Evolutionary conservation across 2,329 filamentous ascomycete species (phyloP).

Genomic region (Cladosporium velox): DNA sequence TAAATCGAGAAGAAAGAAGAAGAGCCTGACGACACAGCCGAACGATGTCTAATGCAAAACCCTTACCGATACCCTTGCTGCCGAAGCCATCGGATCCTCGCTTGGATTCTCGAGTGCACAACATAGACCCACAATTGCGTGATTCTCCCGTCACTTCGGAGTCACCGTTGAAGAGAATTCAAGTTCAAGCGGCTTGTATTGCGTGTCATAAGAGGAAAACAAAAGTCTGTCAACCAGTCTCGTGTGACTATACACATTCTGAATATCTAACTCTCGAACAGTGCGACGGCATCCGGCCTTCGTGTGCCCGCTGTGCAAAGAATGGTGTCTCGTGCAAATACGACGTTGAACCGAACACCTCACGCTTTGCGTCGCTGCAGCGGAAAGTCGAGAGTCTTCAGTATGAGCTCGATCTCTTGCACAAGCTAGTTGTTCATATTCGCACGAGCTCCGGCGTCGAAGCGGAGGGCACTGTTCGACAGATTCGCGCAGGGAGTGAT

Average conservation of each 20-base stretch:
- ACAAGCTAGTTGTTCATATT: background rate
- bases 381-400: background rate
- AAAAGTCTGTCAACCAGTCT: background rate
- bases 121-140: background rate
- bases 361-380: background rate
- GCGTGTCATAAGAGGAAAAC: background rate
- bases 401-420: background rate
- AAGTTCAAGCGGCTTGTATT: background rate
- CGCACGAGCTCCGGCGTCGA: background rate
- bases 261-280: background rate
- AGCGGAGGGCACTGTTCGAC: background rate
- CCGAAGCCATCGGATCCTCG: background rate
- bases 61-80: background rate
- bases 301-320: background rate
- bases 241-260: background rate
- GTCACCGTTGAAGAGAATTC: background rate
- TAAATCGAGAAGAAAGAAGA: background rate
- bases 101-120: background rate
- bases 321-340: background rate
- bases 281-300: background rate
- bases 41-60: background rate
- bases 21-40: background rate
- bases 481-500: background rate
- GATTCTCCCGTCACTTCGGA: background rate
- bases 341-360: background rate